A percentile compares a stretch with the other conserved stretches of the same genome.
Conservation (phyloP, 768 basidiomycete genomes). For the Rhizopogon vulgaris region DNA sequence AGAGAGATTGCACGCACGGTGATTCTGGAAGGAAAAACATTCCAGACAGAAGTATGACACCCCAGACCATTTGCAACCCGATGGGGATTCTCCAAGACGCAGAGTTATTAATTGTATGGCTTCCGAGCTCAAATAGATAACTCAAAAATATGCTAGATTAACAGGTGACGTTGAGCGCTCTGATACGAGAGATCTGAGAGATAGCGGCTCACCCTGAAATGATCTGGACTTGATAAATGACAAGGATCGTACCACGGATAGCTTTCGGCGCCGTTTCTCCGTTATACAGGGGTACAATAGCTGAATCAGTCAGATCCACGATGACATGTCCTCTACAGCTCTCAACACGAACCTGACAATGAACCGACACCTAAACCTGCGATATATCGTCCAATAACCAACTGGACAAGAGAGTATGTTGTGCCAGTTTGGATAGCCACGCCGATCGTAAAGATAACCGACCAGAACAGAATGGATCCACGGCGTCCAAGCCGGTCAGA, state of each 20-base stretch:
- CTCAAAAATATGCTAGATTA: constrained; percentile 58
- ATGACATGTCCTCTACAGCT: neutral
- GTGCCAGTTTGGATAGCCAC: constrained; percentile 68
- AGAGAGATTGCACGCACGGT: constrained; percentile 40
- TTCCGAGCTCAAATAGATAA: constrained; percentile 65
- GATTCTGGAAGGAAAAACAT: constrained; percentile 77
- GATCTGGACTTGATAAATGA: constrained; percentile 74
- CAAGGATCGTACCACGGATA: constrained; percentile 65
- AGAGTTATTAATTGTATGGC: constrained; percentile 46
- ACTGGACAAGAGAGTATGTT: constrained; percentile 50
- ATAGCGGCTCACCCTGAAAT: constrained; percentile 50
- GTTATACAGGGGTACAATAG: constrained; percentile 64
- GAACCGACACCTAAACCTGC: constrained; percentile 78
- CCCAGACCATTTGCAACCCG: constrained; percentile 71
- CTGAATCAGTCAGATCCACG: constrained; percentile 18
- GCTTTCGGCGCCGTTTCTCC: constrained; percentile 75
- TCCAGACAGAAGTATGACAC: constrained; percentile 57
- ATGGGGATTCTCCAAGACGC: constrained; percentile 73
- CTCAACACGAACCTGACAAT: constrained; percentile 46
- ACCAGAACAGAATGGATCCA: constrained; percentile 73
- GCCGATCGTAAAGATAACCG: constrained; percentile 64
- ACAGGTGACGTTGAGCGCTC: neutral
- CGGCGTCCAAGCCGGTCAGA: constrained; percentile 67
- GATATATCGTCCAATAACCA: constrained; percentile 68
- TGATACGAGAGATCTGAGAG: neutral